These are phyloP conservation scores for Penicillium psychrofluorescens DNA, from an alignment of 495 filamentous ascomycete genomes.

Conservation along the genomic window DNA sequence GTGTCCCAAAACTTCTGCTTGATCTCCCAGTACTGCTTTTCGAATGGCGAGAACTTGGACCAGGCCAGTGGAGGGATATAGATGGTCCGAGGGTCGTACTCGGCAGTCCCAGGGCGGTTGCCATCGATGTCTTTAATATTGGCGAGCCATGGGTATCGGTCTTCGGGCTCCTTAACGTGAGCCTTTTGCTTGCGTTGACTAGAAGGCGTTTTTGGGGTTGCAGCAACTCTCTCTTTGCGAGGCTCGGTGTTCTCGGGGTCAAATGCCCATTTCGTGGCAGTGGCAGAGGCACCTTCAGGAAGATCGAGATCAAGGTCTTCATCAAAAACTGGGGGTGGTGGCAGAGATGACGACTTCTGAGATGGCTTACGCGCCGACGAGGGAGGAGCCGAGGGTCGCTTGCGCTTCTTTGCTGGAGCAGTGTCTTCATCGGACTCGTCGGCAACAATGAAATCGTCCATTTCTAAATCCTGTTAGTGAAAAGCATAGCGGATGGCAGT, in stretches of 20 bases:
- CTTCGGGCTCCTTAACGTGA: conserved; percentile 68
- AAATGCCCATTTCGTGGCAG: conserved; percentile 77
- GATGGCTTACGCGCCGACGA: conserved; percentile 46
- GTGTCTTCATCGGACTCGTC: conserved; percentile 78
- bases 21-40: conserved; percentile 99
- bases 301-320: conserved; percentile 45
- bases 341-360: conserved; percentile 49
- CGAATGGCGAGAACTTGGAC: conserved; percentile 80
- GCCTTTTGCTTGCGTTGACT: conserved; percentile 64
- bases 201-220: conserved; percentile 36
- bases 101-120: conserved; percentile 71
- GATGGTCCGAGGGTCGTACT: conserved; percentile 87
- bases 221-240: conserved; percentile 42
- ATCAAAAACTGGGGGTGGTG: conserved; percentile 38
- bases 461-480: conserved; percentile 42
- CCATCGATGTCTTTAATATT: conserved; percentile 74
- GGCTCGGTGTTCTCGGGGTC: conserved; percentile 69
- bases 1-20: conserved; percentile 98
- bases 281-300: conserved; percentile 55
- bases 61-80: conserved; percentile 77
- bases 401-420: conserved; percentile 61
- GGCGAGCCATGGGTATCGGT: conserved; percentile 85
- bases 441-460: conserved; percentile 77
- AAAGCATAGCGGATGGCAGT: neutral
- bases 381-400: conserved; percentile 43